A percentile compares a stretch with the other conserved stretches of the same genome.
Evolutionary conservation across 768 basidiomycete genomes (phyloP).

Genomic region (Pleurotus tuber-regium): DNA sequence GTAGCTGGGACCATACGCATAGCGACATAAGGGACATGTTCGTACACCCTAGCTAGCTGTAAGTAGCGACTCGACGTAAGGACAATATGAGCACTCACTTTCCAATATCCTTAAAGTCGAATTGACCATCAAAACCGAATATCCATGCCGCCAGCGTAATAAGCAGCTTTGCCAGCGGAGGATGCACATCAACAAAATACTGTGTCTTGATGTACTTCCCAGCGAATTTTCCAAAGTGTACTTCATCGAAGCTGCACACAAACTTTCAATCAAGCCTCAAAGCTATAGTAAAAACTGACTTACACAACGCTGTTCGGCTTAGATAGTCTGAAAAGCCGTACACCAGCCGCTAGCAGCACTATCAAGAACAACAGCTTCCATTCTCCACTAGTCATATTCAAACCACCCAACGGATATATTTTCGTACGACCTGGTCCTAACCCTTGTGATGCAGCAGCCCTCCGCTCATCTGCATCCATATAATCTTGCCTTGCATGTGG

Average conservation of each 20-base stretch:
- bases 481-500: constrained; percentile 63
- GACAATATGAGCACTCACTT: constrained; percentile 57
- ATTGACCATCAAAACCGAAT: constrained; percentile 86
- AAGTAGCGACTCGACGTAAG: constrained; percentile 2
- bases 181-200: constrained; percentile 95
- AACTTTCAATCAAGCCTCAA: constrained; percentile 7
- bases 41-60: constrained; percentile 64
- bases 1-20: constrained; percentile 96
- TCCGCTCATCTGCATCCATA: constrained; percentile 71
- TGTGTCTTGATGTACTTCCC: constrained; percentile 89
- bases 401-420: constrained; percentile 52
- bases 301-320: constrained; percentile 92
- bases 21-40: constrained; percentile 88
- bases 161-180: constrained; percentile 92
- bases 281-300: constrained; percentile 31
- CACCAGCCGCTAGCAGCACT: constrained; percentile 67
- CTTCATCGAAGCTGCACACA: constrained; percentile 91
- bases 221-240: constrained; percentile 98
- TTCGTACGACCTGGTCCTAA: constrained; percentile 50
- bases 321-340: constrained; percentile 84
- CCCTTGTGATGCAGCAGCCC: constrained; percentile 68
- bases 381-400: constrained; percentile 67
- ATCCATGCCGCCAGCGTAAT: constrained; percentile 90
- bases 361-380: constrained; percentile 71
- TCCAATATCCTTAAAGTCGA: constrained; percentile 97